Base-by-base conservation (phyloP, 2,329 filamentous ascomycete species). In the Podosphaera xanthii region DNA sequence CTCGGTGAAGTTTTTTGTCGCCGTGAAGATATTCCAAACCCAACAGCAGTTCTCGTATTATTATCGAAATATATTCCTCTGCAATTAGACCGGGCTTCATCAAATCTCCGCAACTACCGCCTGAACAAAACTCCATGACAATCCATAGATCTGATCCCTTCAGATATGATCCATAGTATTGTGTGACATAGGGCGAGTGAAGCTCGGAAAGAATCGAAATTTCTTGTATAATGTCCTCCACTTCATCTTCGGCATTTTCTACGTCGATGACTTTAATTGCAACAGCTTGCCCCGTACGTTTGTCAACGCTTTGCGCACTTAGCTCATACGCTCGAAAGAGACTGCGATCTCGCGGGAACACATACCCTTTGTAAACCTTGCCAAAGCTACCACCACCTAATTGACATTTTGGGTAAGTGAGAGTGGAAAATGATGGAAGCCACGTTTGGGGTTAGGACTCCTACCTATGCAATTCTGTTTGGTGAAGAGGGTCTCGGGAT, bases 191-290 rank as follows among this genome's bases (percentile, higher is more conserved):
- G 22, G 89, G 89, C 22, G 91, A 97, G 72, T 94, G 87, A 64
- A 98, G 81, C 72, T 94, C 91, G 38, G 92, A 95, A 59, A 98
- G 78, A 67, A 98, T 97, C 65, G 91, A 89, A 65, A 98, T 97
- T 73, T 98, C 92, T 71, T 95, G 89, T 70, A 97, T 96, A 67
- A 98, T 98, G 73, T 98, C 92, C 74, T 97, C 92, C 65, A 98
- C 91, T 73, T 98, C 92, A 71, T 98, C 92, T 73, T 98, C 92
- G 68, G 92, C 92, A 74, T 92, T 96, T 73, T 98, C 92, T 64
- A 98, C 92, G 68, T 98, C 92, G 70, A 98, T 97, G 67, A 98
- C 79, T 73, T 98, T 98, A 76, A 98, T 98, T 35, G 92, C 92
- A 57, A 98, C 92, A 10, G 91, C 84, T 68, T 94, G 86, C 44